These are phyloP conservation scores for Oryza nivara DNA, from an alignment of 176 grass and related monocot species.

Conservation along the genomic window DNA sequence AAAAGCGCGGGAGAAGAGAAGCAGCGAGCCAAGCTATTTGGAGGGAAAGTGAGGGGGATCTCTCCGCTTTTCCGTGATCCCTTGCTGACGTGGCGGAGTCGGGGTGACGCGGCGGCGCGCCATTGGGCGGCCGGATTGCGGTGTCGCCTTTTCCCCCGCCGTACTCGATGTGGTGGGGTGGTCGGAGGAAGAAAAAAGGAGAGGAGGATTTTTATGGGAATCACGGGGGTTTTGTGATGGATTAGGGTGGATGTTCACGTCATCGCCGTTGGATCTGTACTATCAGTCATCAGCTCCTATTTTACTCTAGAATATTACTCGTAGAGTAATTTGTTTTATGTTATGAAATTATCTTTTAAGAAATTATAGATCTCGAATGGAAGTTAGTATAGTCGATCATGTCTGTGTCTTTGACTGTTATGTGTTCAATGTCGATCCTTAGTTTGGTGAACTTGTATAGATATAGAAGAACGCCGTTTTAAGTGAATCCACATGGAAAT, in stretches of 20 bases:
- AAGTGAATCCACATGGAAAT: no score
- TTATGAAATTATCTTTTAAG: no score
- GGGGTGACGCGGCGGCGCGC: conserved; percentile 8
- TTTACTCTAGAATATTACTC: no score
- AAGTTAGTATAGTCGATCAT: no score
- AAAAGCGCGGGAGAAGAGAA: conserved; percentile 2
- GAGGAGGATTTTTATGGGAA: conserved; percentile 17
- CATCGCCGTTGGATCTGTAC: neutral
- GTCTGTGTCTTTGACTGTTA: no score
- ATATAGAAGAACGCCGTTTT: no score
- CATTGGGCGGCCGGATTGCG: conserved; percentile 53
- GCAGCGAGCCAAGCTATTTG: conserved; percentile 24
- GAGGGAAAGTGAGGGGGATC: conserved; percentile 43
- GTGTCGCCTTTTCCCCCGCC: conserved; percentile 27
- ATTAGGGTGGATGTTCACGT: conserved; percentile 17
- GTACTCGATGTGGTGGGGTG: neutral
- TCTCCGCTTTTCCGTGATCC: conserved; percentile 44
- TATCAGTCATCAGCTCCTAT: no score
- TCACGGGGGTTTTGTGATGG: conserved; percentile 62
- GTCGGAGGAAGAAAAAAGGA: neutral
- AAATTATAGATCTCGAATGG: no score
- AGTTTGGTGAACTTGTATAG: no score
- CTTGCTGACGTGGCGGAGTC: conserved; percentile 24
- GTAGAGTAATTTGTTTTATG: no score
- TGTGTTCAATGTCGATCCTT: no score